phyloP scores from a whole-genome alignment of 352 stramenopile genomes.

The Phytophthora lateralis region DNA sequence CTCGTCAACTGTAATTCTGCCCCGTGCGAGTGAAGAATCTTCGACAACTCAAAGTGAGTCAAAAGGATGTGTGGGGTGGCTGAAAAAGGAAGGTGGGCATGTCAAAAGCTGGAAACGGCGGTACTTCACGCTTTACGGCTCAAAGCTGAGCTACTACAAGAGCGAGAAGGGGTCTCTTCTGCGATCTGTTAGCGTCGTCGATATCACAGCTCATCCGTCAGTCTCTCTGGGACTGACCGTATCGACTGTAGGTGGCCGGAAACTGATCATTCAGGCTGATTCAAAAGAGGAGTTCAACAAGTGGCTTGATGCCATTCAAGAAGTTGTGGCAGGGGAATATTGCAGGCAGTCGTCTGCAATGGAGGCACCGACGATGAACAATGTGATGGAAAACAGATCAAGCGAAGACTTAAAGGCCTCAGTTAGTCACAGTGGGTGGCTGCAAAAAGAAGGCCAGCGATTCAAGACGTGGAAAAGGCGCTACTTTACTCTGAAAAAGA shows the following conservation, averaged over 20 bases:
- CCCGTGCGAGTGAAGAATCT: constrained; percentile 26
- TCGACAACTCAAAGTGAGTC: constrained; percentile 24
- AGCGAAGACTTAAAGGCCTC: constrained; percentile 29
- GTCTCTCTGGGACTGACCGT: constrained; percentile 54
- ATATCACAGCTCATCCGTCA: constrained; percentile 40
- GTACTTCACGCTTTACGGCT: constrained; percentile 76
- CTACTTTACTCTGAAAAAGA: constrained; percentile 78
- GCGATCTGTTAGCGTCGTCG: constrained; percentile 45
- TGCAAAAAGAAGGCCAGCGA: constrained; percentile 75
- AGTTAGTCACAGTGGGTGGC: constrained; percentile 59
- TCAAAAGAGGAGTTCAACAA: constrained; percentile 66
- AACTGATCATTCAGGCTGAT: constrained; percentile 67
- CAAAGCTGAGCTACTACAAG: constrained; percentile 82
- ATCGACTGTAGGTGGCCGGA: constrained; percentile 45
- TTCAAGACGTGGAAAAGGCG: constrained; percentile 84
- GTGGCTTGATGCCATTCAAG: constrained; percentile 58
- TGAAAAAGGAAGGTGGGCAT: constrained; percentile 66
- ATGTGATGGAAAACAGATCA: constrained; percentile 11
- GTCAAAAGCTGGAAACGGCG: constrained; percentile 78
- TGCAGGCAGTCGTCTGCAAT: constrained; percentile 7
- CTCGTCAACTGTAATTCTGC: constrained; percentile 8
- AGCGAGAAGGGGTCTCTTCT: constrained; percentile 62
- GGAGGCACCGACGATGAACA: constrained; percentile 17
- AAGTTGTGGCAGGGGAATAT: constrained; percentile 25
- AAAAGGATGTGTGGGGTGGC: constrained; percentile 63